Conservation (phyloP, 2,329 filamentous ascomycete genomes). For the Phaeosphaeria sp. region DNA sequence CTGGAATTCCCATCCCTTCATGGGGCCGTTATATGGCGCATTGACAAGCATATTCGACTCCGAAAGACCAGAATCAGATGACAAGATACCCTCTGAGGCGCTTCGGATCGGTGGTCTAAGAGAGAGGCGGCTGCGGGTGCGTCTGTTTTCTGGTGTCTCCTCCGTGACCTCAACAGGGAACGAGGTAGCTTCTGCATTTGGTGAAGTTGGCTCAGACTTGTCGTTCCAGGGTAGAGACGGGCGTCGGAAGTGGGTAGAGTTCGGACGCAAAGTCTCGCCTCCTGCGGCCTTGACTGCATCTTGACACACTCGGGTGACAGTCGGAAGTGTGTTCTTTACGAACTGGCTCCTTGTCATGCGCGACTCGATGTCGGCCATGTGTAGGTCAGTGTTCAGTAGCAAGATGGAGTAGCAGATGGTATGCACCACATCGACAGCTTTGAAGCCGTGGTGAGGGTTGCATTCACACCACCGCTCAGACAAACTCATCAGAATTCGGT, state of each 20-base stretch:
- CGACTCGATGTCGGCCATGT: slow-evolving; percentile 91
- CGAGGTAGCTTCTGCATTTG: slow-evolving; percentile 32
- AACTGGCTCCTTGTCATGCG: slow-evolving; percentile 97
- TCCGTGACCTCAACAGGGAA: slow-evolving; percentile 38
- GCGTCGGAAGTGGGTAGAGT: slow-evolving; percentile 42
- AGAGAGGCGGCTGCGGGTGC: slow-evolving; percentile 51
- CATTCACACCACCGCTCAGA: slow-evolving; percentile 91
- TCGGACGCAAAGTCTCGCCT: slow-evolving; percentile 44
- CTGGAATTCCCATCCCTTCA: slow-evolving; percentile 85
- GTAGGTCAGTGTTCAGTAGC: slow-evolving; percentile 93
- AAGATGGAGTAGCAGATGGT: slow-evolving; percentile 97
- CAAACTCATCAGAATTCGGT: slow-evolving; percentile 89
- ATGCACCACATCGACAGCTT: slow-evolving; percentile 88
- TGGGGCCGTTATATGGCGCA: slow-evolving; percentile 74
- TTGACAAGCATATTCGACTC: slow-evolving; percentile 81
- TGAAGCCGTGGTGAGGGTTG: slow-evolving; percentile 93
- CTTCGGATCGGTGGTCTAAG: slow-evolving; percentile 48
- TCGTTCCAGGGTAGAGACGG: slow-evolving; percentile 46
- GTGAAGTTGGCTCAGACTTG: slow-evolving; percentile 44
- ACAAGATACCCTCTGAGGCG: slow-evolving; percentile 44
- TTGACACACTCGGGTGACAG: slow-evolving; percentile 78
- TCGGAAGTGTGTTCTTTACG: slow-evolving; percentile 94
- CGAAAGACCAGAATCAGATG: slow-evolving; percentile 44
- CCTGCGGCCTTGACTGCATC: slow-evolving; percentile 61
- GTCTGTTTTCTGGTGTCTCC: slow-evolving; percentile 46